Evolutionary conservation across 1,284 basidiomycete genomes (phyloP), one percentile per base, ranked within the genome.

Genomic region (Boletus sp.): DNA sequence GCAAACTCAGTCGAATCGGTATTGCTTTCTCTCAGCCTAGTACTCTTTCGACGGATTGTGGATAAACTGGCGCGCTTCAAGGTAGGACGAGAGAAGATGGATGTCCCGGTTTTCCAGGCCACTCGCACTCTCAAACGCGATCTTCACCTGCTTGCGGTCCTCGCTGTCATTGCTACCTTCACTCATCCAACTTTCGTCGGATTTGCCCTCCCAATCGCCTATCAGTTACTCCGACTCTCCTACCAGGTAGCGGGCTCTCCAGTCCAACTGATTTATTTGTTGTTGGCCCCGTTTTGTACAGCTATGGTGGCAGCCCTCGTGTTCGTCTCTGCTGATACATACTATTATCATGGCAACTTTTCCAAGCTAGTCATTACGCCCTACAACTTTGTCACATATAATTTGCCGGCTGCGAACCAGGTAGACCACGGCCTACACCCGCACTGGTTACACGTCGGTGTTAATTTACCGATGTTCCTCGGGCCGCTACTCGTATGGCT

Each of bases 361-460:
- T 49, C 38, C 14, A 35, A 45, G 7, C 22, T 53, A 4, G 64
- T 68, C 23, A 17, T 72, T 4, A 68, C 71, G 8, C 71, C 72
- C 9, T 59, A 66, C 35, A 73, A 73, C 48, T 68, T 72, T 43
- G 37, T 72, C 54, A 58, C 54, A 33, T 72, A 72, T 49, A 73
- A 72, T 50, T 40, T 72, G 4, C 63, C 63, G 5, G 49, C 63
- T 4, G 52, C 59, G n/a, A 72, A 73, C 52, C 60, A 71, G 20
- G 67, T 66, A 1, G 60, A 64, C 37, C 72, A 73, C 38, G 72
- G 72, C 10, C 46, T 72, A 10, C 71, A 73, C 52, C 72, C 72
- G 2, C 61, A 62, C 17, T 72, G 69, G 69, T 55, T 73, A 3
- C 71, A 73, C 48, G 46, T 67, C 19, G 56, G 61, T 20, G 66